Conservation (phyloP, 2,329 filamentous ascomycete genomes). For the Epichloe amarillans region DNA sequence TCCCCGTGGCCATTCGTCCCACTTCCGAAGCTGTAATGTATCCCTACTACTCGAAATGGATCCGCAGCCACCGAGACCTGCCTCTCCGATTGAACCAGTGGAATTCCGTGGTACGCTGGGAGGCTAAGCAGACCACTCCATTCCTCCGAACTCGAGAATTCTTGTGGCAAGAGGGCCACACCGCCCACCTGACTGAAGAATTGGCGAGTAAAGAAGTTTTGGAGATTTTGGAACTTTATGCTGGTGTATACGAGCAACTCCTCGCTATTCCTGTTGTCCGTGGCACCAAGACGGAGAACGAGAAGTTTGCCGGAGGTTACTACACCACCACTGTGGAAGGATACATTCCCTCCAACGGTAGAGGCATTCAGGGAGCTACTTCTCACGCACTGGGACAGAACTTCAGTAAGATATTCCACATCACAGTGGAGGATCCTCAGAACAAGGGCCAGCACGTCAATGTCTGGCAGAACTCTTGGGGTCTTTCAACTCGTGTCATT, state of each 20-base stretch:
- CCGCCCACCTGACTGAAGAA: constrained; percentile 74
- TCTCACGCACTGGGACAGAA: constrained; percentile 94
- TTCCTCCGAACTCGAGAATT: constrained; percentile 93
- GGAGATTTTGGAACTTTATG: constrained; percentile 87
- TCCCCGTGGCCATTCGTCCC: constrained; percentile 53
- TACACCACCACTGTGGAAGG: constrained; percentile 97
- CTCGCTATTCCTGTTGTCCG: constrained; percentile 91
- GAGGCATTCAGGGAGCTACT: constrained; percentile 92
- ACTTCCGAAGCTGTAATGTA: constrained; percentile 79
- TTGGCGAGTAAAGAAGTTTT: constrained; percentile 75
- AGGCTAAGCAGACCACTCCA: constrained; percentile 81
- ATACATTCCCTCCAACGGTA: constrained; percentile 89
- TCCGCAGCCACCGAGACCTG: constrained; percentile 88
- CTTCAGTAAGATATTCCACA: constrained; percentile 98
- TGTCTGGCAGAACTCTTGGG: constrained; percentile 99
- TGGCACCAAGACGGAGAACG: constrained; percentile 89
- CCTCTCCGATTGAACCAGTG: constrained; percentile 93
- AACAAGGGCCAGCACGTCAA: constrained; percentile 68
- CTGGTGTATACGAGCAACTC: constrained; percentile 81
- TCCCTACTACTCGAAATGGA: constrained; percentile 93
- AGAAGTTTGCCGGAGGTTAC: constrained; percentile 93
- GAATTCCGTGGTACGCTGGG: constrained; percentile 90
- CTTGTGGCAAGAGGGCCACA: constrained; percentile 94
- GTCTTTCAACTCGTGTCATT: constrained; percentile 89
- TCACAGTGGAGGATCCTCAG: constrained; percentile 84